phyloP scores from a whole-genome alignment of 768 basidiomycete genomes.

The Kwoniella sp. region DNA sequence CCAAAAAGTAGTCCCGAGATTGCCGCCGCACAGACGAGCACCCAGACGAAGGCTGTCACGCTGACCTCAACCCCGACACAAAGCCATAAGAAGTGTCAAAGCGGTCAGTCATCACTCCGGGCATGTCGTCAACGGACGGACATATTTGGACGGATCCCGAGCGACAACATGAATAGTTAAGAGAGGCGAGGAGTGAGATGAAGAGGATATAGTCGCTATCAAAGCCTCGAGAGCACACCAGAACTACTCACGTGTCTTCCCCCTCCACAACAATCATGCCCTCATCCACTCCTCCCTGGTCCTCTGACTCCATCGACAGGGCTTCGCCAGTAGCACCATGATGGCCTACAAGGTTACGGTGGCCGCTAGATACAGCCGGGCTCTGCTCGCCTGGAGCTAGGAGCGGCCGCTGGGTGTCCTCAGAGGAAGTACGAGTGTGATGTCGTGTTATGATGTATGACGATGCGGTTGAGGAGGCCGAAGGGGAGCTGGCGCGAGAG shows the following conservation, averaged over 20 bases:
- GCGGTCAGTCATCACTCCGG: neutral
- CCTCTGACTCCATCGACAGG: neutral
- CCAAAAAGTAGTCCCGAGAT: constrained; percentile 77
- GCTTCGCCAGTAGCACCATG: too few relatives aligned
- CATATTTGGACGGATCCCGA: too few relatives aligned
- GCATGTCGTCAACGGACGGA: too few relatives aligned
- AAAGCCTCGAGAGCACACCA: too few relatives aligned
- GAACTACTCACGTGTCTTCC: constrained; percentile 52
- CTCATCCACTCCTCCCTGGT: constrained; percentile 34
- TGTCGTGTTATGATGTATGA: neutral
- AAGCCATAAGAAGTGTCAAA: neutral
- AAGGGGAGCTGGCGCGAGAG: neutral
- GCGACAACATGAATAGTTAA: too few relatives aligned
- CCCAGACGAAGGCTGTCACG: constrained; percentile 74
- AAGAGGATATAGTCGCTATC: too few relatives aligned
- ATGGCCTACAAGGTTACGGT: too few relatives aligned
- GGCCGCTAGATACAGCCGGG: neutral
- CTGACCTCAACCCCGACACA: constrained; percentile 16
- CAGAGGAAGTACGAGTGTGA: neutral
- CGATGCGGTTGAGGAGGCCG: neutral
- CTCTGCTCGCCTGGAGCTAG: neutral
- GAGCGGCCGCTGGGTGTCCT: neutral
- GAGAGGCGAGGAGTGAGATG: neutral
- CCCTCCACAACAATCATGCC: constrained; percentile 43
- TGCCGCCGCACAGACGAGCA: constrained; percentile 72